Conservation (phyloP, 805 yeast species). For the Naumovozyma castellii region DNA sequence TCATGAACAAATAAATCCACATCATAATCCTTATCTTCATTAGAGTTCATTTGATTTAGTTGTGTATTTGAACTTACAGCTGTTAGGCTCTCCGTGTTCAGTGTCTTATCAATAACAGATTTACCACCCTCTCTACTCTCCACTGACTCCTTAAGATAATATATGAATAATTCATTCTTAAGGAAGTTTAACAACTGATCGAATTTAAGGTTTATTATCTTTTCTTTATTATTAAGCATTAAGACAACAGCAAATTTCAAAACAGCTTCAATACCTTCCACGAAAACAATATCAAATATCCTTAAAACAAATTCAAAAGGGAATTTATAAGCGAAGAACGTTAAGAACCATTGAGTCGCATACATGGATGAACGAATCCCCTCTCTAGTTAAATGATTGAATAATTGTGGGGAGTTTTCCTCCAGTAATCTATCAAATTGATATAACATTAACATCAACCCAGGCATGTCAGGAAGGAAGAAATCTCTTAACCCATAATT, state of each 20-base stretch:
- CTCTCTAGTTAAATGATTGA: slow-evolving; percentile 69
- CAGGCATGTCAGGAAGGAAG: slow-evolving; percentile 87
- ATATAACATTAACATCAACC: slow-evolving; percentile 72
- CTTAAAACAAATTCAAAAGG: slow-evolving; percentile 82
- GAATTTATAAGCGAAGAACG: slow-evolving; percentile 89
- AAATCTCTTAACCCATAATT: slow-evolving; percentile 70
- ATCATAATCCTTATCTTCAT: slow-evolving; percentile 36
- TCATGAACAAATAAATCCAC: slow-evolving; percentile 70
- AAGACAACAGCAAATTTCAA: slow-evolving; percentile 77
- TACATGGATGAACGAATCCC: slow-evolving; percentile 91
- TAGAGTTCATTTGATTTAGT: not conserved
- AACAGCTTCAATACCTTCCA: slow-evolving; percentile 85
- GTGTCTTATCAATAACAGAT: slow-evolving; percentile 9
- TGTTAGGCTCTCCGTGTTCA: slow-evolving; percentile 15
- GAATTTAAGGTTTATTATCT: slow-evolving; percentile 53
- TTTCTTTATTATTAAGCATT: slow-evolving; percentile 57
- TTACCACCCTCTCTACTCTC: slow-evolving; percentile 7
- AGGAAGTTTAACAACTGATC: slow-evolving; percentile 69
- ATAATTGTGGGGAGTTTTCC: slow-evolving; percentile 60
- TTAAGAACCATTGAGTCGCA: slow-evolving; percentile 96
- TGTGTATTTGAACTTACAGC: slow-evolving; percentile 1
- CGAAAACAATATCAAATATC: slow-evolving; percentile 76
- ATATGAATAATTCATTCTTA: slow-evolving; percentile 69
- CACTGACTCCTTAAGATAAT: slow-evolving; percentile 40
- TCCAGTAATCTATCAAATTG: slow-evolving; percentile 87